Conservation (phyloP, 768 basidiomycete species). For the Kwoniella mangroviensis region DNA sequence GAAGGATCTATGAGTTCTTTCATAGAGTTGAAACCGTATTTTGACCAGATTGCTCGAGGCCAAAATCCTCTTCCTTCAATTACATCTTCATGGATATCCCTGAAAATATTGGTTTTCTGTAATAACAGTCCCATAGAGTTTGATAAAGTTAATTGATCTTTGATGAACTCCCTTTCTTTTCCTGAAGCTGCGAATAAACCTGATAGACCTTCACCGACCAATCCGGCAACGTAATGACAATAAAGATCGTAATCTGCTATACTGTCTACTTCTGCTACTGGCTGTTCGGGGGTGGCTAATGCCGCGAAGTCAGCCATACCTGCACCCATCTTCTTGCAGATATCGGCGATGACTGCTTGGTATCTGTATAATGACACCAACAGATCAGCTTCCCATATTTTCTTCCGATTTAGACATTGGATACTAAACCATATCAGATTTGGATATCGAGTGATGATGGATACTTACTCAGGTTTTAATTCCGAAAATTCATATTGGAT, state of each 20-base stretch:
- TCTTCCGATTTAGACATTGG: neutral
- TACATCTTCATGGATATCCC: conserved; percentile 90
- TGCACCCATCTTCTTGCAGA: conserved; percentile 80
- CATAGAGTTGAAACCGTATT: conserved; percentile 67
- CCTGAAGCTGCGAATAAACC: conserved; percentile 83
- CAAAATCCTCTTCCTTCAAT: conserved; percentile 87
- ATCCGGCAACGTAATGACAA: conserved; percentile 97
- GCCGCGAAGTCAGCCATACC: conserved; percentile 98
- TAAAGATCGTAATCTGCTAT: conserved; percentile 92
- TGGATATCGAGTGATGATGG: neutral
- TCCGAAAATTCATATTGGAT: conserved; percentile 79
- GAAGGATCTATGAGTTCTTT: conserved; percentile 60
- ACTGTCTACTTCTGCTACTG: conserved; percentile 68
- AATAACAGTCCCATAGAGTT: conserved; percentile 95
- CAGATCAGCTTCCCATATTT: neutral
- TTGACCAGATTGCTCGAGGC: conserved; percentile 90
- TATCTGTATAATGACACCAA: conserved; percentile 58
- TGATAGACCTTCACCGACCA: conserved; percentile 94
- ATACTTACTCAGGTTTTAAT: conserved; percentile 67
- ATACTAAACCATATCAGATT: neutral
- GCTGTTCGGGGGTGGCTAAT: conserved; percentile 69
- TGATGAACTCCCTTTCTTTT: conserved; percentile 77
- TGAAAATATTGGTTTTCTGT: conserved; percentile 98
- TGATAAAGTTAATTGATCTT: conserved; percentile 79
- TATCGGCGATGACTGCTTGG: conserved; percentile 78